Evolutionary conservation across 2,329 filamentous ascomycete species (phyloP).

Genomic region (Aureobasidium vineae): DNA sequence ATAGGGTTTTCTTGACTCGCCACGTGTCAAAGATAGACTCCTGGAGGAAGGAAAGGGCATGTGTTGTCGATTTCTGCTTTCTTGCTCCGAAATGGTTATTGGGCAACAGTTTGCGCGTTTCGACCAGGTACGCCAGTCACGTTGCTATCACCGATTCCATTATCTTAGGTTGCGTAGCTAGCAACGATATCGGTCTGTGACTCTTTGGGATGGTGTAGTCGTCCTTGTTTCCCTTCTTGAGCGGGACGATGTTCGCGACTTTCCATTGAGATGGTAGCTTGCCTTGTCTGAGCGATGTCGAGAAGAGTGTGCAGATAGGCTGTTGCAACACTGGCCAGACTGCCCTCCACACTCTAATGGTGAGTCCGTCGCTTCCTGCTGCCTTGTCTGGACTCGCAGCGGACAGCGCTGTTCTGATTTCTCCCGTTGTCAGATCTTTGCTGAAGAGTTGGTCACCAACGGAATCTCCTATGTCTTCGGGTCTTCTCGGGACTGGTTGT

Average conservation of each 20-base stretch:
- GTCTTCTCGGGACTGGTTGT: not conserved
- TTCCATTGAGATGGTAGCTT: conserved; percentile 33
- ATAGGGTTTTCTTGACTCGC: conserved; percentile 36
- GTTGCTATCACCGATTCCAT: conserved; percentile 37
- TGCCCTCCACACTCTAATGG: conserved; percentile 32
- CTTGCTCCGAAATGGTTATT: conserved; percentile 43
- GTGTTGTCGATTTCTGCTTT: conserved; percentile 39
- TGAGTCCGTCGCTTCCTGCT: conserved; percentile 28
- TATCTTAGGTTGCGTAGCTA: conserved; percentile 29
- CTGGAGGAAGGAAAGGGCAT: conserved; percentile 38
- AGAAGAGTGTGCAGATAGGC: conserved; percentile 31
- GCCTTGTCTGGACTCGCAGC: conserved; percentile 24
- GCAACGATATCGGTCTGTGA: conserved; percentile 6
- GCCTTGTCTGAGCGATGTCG: conserved; percentile 30
- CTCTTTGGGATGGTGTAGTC: conserved; percentile 34
- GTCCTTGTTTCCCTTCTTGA: conserved; percentile 33
- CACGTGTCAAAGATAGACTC: conserved; percentile 37
- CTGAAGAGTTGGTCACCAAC: not conserved
- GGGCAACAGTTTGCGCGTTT: conserved; percentile 37
- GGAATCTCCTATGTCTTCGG: not conserved
- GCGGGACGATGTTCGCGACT: conserved; percentile 34
- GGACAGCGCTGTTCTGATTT: too few relatives aligned
- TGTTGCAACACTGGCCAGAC: conserved; percentile 32
- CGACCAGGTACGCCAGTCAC: conserved; percentile 36
- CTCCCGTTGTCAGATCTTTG: conserved; percentile 31